Conservation (phyloP, 306 rosid genomes). For the Sophora flavescens region DNA sequence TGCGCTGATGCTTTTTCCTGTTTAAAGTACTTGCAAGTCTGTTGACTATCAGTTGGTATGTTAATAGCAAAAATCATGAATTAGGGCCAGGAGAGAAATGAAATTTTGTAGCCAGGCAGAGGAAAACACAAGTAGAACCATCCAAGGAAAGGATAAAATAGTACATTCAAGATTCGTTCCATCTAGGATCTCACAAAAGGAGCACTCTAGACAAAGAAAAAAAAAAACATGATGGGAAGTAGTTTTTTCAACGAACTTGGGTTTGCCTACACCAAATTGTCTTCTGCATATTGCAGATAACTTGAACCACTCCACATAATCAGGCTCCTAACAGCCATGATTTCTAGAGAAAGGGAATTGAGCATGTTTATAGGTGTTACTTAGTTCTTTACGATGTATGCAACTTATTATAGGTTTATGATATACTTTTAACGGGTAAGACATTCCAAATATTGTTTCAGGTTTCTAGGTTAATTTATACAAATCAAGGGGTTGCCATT, state of each 20-base stretch:
- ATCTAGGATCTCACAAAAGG: neutral
- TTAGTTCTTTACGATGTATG: slow-evolving; percentile 2
- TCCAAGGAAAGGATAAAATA: slow-evolving; percentile 4
- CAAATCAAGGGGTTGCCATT: slow-evolving; percentile 91
- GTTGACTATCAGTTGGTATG: neutral
- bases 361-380: slow-evolving; percentile 3
- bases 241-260: neutral
- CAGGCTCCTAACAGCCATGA: neutral
- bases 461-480: slow-evolving; percentile 96
- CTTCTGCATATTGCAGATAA: neutral
- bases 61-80: neutral
- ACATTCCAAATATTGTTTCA: slow-evolving; percentile 51
- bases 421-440: slow-evolving; percentile 27
- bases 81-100: neutral
- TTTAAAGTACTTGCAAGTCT: neutral
- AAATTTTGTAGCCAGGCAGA: neutral
- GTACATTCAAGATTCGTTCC: neutral
- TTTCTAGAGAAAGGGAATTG: slow-evolving; percentile 22
- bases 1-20: neutral
- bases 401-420: neutral
- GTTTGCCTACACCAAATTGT: neutral
- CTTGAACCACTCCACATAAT: neutral
- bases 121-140: neutral
- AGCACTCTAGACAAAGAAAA: neutral
- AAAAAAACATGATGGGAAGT: neutral